Base-by-base conservation (phyloP, 495 filamentous ascomycete species). In the Penicillium lagena region DNA sequence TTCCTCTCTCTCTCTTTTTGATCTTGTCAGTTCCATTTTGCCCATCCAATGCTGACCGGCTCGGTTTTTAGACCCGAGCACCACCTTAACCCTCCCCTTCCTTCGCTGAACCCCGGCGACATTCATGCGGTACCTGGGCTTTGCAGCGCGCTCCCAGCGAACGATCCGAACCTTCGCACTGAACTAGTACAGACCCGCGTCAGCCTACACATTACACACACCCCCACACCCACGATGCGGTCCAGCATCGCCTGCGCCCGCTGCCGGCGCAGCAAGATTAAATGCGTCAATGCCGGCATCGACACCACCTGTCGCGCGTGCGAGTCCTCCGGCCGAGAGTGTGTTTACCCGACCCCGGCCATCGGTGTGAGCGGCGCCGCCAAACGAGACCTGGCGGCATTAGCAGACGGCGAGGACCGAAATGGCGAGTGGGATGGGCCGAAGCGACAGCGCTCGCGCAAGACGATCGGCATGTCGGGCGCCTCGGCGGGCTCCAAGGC, bases 231-330 rank as follows among this genome's bases (percentile, higher is more conserved):
- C 41, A 66, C 27, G 43, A 84, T 89, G 80, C 76, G 87, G 42
- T 89, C 85, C 39, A 86, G 82, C 50, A 89, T 91, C 50, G 87
- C 87, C 49, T 91, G 87, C 63, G 75, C 77, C 46, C 75, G 81
- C 40, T 91, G 87, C 68, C 79, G 86, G 43, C 82, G 84, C 58
- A 86, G 82, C 62, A 91, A 91, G 61, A 85, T 90, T 62, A 91
- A 90, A 70, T 86, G 75, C 62, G 82, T 89, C 68, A 95, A 95
- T 66, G 73, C 72, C 54, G 87, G 87, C 40, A 80, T 82, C 42
- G 76, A 79, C 49, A 82, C 80, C 13, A 83, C 78, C 15, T 95
- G 89, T 66, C 81, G 85, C 46, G 83, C 83, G 7, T 95, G 89
- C 59, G 77, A 87, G 55, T 77, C 78, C 42, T 82, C 81, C 35